Conservation (phyloP, 2,329 filamentous ascomycete species). For the Plectosphaerella plurivora region DNA sequence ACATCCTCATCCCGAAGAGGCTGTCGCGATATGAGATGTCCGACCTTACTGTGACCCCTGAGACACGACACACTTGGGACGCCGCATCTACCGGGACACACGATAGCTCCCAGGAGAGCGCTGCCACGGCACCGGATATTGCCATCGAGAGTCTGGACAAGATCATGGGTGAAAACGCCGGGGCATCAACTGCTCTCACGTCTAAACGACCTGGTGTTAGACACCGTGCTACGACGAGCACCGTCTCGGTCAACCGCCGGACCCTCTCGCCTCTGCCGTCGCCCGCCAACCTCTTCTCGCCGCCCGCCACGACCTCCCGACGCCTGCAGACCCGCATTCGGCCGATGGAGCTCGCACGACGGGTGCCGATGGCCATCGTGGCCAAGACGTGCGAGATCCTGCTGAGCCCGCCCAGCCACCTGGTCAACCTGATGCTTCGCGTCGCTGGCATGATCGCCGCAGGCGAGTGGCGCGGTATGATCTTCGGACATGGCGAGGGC, state of each 20-base stretch:
- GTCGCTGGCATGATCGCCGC: conserved; percentile 73
- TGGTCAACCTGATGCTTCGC: conserved; percentile 74
- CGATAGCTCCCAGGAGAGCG: conserved; percentile 20
- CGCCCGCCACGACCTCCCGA: conserved; percentile 25
- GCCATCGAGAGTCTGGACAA: conserved; percentile 5
- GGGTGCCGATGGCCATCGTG: conserved; percentile 61
- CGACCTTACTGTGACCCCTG: conserved; percentile 26
- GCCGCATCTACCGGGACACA: conserved; percentile 19
- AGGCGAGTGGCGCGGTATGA: conserved; percentile 58
- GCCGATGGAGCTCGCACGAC: conserved; percentile 39
- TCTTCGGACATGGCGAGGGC: conserved; percentile 48
- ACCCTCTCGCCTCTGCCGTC: conserved; percentile 65
- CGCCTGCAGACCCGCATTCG: conserved; percentile 26
- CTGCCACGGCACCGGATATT: conserved; percentile 16
- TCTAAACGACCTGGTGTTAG: conserved; percentile 37
- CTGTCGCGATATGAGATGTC: conserved; percentile 24
- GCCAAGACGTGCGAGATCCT: conserved; percentile 74
- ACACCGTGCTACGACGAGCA: conserved; percentile 49
- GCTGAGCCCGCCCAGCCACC: conserved; percentile 73
- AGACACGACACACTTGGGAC: conserved; percentile 22
- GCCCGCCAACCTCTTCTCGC: conserved; percentile 60
- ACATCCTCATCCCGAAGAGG: conserved; percentile 29
- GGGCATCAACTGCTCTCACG: conserved; percentile 17
- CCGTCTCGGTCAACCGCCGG: conserved; percentile 46
- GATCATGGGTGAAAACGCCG: conserved; percentile 7